phyloP scores from a whole-genome alignment of 192 early-diverging fungal species.

The Linnemannia exigua region DNA sequence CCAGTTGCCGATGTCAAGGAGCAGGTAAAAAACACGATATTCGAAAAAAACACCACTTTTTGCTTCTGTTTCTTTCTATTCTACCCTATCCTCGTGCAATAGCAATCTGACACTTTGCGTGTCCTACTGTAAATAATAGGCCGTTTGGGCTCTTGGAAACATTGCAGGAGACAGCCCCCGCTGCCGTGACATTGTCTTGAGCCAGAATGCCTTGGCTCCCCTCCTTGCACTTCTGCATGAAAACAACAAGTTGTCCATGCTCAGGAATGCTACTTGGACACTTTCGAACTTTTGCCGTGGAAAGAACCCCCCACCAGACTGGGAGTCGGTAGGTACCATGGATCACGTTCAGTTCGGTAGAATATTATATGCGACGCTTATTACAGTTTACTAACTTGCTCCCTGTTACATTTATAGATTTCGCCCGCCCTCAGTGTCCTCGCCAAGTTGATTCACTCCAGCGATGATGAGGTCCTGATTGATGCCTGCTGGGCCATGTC shows the following conservation, averaged over 20 bases:
- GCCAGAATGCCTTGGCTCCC: conserved; percentile 87
- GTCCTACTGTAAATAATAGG: conserved; percentile 57
- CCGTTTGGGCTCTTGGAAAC: conserved; percentile 99
- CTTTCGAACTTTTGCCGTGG: conserved; percentile 99
- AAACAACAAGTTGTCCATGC: conserved; percentile 95
- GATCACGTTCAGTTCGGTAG: neutral
- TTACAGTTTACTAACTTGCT: neutral
- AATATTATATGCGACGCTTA: neutral
- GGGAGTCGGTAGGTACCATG: conserved; percentile 72
- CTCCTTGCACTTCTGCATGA: conserved; percentile 89
- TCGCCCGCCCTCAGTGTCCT: conserved; percentile 88
- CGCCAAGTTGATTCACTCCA: conserved; percentile 90
- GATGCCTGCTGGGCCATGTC: conserved; percentile 99
- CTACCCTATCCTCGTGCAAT: neutral
- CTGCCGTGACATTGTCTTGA: conserved; percentile 93
- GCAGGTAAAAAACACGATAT: conserved; percentile 72
- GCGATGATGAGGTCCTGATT: conserved; percentile 96
- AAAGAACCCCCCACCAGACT: conserved; percentile 95
- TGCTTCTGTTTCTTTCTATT: neutral
- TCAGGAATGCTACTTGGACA: conserved; percentile 99
- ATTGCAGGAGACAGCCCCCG: conserved; percentile 97
- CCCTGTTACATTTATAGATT: conserved; percentile 70
- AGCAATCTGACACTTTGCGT: neutral
- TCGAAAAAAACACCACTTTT: no score
- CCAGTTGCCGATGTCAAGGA: conserved; percentile 91